Base-by-base conservation (phyloP, 169 alveolate species). In the Plasmodium malariae region DNA sequence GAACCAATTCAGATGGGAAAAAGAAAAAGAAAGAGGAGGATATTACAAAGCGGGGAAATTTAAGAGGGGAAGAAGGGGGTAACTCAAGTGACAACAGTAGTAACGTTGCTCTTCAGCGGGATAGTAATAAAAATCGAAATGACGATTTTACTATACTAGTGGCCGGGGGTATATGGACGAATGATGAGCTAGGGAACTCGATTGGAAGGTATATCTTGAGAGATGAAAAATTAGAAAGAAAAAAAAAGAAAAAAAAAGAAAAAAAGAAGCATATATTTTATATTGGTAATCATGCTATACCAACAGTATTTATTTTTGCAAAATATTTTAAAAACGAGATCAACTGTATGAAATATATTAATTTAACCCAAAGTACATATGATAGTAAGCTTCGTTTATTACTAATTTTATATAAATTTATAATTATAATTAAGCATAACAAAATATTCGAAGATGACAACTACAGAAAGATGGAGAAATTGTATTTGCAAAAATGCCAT, bases 331-430 rank as follows among this genome's bases (percentile, higher is more conserved):
- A 83, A 45, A 83, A 83, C 63, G 91, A 83, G 54, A 36, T 83
- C 2, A 45, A 67, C 12, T 83, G 91, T 49, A 83, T 83, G 91
- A 67, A 83, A 37, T 83, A 83, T 67, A 67, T 83, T 24, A 83
- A 83, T 4, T 32, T 83, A 17, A 83, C 91, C 1, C 72, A 67
- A 14, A 83, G 91, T 45, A n/a, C 43, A n/a, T 67, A 83, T 71
- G 91, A 83, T 45, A 68, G 62, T 3, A 83, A 70, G 60, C 37
- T 67, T 6, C 19, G 91, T 1, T 57, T 83, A 26, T 54, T 83
- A 4, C 30, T 83, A 19, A 9, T 83, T 14, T 43, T 83, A 19
- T 83, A 83, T 21, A 83, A 83, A 36, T 32, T 83, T 37, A 45
- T 83, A 30, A 67, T 83, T 6, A 83, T 83, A 34, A 24, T 67